phyloP scores from a whole-genome alignment of 2,329 filamentous ascomycete genomes.

The Cladorrhinum sp. region DNA sequence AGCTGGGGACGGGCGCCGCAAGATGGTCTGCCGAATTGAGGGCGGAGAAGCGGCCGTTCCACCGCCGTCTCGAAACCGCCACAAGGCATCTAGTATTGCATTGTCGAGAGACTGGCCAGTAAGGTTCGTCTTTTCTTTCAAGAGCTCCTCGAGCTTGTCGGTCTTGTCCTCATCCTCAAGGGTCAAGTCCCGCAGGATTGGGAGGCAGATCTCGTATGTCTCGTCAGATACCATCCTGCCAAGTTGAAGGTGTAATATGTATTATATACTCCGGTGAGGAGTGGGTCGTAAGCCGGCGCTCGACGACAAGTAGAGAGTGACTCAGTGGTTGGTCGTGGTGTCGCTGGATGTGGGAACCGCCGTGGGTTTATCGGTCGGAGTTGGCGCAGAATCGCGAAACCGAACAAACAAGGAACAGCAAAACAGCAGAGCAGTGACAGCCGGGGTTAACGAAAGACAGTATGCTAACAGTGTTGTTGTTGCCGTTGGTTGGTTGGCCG shows the following conservation, averaged over 20 bases:
- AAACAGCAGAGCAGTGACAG: background rate
- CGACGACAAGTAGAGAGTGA: background rate
- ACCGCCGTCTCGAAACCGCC: constrained; percentile 72
- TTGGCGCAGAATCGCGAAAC: constrained; percentile 3
- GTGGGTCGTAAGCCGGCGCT: background rate
- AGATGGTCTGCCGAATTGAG: constrained; percentile 80
- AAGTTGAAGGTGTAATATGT: background rate
- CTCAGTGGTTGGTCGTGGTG: background rate
- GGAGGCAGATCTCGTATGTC: constrained; percentile 86
- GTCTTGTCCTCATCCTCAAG: constrained; percentile 95
- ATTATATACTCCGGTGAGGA: background rate
- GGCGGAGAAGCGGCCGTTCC: constrained; percentile 70
- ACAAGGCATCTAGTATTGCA: constrained; percentile 83
- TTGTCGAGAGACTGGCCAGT: constrained; percentile 79
- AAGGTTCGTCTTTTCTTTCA: constrained; percentile 74
- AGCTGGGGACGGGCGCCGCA: constrained; percentile 86
- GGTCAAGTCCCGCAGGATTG: constrained; percentile 75
- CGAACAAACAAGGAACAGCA: background rate
- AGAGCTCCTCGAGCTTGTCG: constrained; percentile 81
- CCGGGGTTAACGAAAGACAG: background rate
- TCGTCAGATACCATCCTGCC: constrained; percentile 83
- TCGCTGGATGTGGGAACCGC: background rate
- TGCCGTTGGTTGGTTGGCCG: background rate
- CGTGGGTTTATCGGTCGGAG: background rate
- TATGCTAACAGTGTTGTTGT: background rate